Evolutionary conservation across 1,284 basidiomycete genomes (phyloP), one percentile per base, ranked within the genome.

Genomic region (Trametes pubescens): DNA sequence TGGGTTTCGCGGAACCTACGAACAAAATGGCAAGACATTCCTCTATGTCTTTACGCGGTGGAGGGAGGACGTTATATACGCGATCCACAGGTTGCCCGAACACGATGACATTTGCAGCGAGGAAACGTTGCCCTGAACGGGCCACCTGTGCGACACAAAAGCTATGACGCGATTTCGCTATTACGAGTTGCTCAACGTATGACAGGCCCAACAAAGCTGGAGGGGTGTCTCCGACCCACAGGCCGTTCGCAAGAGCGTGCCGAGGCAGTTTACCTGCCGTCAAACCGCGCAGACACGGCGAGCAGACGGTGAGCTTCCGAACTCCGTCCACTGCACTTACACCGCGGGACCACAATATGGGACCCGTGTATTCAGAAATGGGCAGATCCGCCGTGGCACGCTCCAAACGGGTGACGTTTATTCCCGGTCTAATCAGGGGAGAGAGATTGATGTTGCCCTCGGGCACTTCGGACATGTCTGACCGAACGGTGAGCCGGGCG

Each of bases 71-170:
- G 22, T 49, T 9, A 35, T 55, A 58, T 4, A 67, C 22, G 21
- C 48, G 49, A 18, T 14, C 22, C 1, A 54, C 55, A 1, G 59
- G 62, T 18, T 58, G 46, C 6, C 55, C 51, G 21, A 57, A 57
- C 6, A 60, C 21, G 8, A 64, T 63, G 10, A 53, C 65, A 51
- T 66, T 66, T 3, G 57, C 57, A 4, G 11, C 13, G 44, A 64
- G 59, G 26, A 64, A 64, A 5, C 51, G 4, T 38, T 48, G 44
- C 1, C 51, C 51, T 35, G 18, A 5, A 4, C 44, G 34, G 24
- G n/a, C 18, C 1, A 65, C 63, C n/a, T 46, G 43, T 1, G 55
- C 51, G 5, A 65, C 55, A 29, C 53, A 65, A 9, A 46, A 29
- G 32, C 52, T 65, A 38, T 57, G 58, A 10, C 58, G n/a, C 11